phyloP scores from a whole-genome alignment of 2,329 filamentous ascomycete genomes.

The Stagonosporopsis chrysanthemi region DNA sequence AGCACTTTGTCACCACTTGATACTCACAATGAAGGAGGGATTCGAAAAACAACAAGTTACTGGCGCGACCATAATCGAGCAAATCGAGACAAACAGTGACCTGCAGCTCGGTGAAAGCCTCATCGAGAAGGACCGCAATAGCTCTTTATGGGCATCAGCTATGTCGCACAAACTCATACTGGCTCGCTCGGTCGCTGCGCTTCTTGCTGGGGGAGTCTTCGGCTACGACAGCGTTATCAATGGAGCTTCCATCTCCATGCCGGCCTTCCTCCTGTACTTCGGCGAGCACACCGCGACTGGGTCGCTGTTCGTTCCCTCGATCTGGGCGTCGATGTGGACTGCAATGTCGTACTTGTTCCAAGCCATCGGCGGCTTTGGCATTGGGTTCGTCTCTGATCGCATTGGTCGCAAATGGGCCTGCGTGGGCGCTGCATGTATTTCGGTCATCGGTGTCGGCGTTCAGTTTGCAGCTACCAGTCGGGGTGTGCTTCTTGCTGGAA shows the following conservation, averaged over 20 bases:
- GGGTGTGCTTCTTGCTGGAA: slow-evolving; percentile 10
- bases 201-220: slow-evolving; percentile 17
- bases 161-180: slow-evolving; percentile 13
- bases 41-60: slow-evolving; percentile 5
- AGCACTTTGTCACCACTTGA: no score
- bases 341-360: slow-evolving; percentile 20
- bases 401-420: slow-evolving; percentile 18
- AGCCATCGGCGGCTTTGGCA: slow-evolving; percentile 15
- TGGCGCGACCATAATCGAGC: slow-evolving; percentile 9
- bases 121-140: slow-evolving; percentile 11
- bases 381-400: slow-evolving; percentile 16
- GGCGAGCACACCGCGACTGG: slow-evolving; percentile 8
- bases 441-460: slow-evolving; percentile 10
- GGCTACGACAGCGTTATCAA: slow-evolving; percentile 21
- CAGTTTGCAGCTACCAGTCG: slow-evolving; percentile 13
- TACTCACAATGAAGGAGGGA: not conserved
- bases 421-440: slow-evolving; percentile 7
- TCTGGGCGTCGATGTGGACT: slow-evolving; percentile 19
- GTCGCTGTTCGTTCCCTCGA: slow-evolving; percentile 13
- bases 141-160: slow-evolving; percentile 12
- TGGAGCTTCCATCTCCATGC: slow-evolving; percentile 18
- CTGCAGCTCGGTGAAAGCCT: slow-evolving; percentile 10
- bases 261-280: slow-evolving; percentile 16
- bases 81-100: slow-evolving; percentile 5
- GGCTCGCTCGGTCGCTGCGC: slow-evolving; percentile 10